phyloP scores from a whole-genome alignment of 23 red algal genomes.

The Cyanidiococcus yangmingshanensis region DNA sequence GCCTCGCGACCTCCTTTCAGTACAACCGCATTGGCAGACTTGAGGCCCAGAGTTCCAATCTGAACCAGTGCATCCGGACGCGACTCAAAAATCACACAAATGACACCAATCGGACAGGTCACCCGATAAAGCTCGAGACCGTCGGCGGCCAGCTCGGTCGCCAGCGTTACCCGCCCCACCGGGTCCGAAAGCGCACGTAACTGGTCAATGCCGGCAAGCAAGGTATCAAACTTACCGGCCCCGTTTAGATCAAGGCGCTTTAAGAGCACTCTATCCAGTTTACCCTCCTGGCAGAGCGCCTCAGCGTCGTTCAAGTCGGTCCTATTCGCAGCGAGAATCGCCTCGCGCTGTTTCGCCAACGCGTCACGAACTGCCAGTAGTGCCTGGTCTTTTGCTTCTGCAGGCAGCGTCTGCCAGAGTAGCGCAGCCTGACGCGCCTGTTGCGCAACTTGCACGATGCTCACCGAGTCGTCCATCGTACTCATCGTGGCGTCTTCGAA shows the following conservation, averaged over 20 bases:
- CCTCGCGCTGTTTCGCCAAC: background rate
- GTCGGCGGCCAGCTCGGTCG: constrained; percentile 59
- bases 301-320: background rate
- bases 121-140: constrained; percentile 74
- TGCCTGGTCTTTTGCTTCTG: background rate
- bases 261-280: background rate
- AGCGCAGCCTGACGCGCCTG: background rate
- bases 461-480: background rate
- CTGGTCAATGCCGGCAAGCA: constrained; percentile 42
- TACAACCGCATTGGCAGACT: constrained; percentile 81
- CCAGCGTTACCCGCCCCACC: constrained; percentile 62
- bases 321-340: background rate
- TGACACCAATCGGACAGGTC: constrained; percentile 87
- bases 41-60: constrained; percentile 74
- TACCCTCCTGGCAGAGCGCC: background rate
- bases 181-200: constrained; percentile 55
- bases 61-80: constrained; percentile 93
- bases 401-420: background rate
- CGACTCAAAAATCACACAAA: constrained; percentile 92
- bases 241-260: constrained; percentile 81
- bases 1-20: constrained; percentile 93
- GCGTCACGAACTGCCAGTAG: background rate
- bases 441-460: background rate
- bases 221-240: constrained; percentile 69
- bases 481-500: too few relatives aligned